Base-by-base conservation (phyloP, 441 rosid genomes). In the Biscutella laevigata region DNA sequence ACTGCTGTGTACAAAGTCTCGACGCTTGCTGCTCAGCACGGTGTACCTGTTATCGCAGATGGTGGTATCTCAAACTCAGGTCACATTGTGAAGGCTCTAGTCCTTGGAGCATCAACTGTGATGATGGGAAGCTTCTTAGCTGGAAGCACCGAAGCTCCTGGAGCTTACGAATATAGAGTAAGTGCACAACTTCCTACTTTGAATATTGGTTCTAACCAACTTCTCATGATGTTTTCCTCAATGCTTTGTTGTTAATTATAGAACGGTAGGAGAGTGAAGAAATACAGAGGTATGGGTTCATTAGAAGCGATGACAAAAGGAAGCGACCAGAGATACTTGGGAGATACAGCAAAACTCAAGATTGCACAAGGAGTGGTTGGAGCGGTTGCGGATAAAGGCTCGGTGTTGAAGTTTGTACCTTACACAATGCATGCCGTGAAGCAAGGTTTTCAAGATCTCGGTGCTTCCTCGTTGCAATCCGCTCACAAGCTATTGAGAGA, bases 71-170 rank as follows among this genome's bases (percentile, higher is more conserved):
- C 91, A 66, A 79, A 81, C 71, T 86, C 95, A 5, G 94, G 95
- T 36, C 89, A 83, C 47, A 78, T 87, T 46, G 98, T 90, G 26
- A 90, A 90, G 59, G 95, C 96, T 64, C 66, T 81, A 63, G 66
- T 63, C 29, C 74, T 88, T 9, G 96, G 96, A 28, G 96, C 96
- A 67, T 88, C 96, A 40, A 81, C 91, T 22, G 94, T 88, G 39
- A 88, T 88, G 96, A 85, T 85, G 96, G 96, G 96, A 28, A 72
- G 88, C 70, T 85, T 88, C 66, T 72, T 88, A 63, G 96, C 96
- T 7, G 96, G 96, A 73, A 88, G 94, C 42, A 72, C 70, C 0
- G 96, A 88, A 67, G 78, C 96, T 57, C 89, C 96, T 43, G 94
- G 96, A 21, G 43, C 66, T 4, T 88, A 85, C 21, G 74, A 59